These are phyloP conservation scores for Schizothecium vesticola DNA, from an alignment of 495 filamentous ascomycete species.

Conservation along the genomic window DNA sequence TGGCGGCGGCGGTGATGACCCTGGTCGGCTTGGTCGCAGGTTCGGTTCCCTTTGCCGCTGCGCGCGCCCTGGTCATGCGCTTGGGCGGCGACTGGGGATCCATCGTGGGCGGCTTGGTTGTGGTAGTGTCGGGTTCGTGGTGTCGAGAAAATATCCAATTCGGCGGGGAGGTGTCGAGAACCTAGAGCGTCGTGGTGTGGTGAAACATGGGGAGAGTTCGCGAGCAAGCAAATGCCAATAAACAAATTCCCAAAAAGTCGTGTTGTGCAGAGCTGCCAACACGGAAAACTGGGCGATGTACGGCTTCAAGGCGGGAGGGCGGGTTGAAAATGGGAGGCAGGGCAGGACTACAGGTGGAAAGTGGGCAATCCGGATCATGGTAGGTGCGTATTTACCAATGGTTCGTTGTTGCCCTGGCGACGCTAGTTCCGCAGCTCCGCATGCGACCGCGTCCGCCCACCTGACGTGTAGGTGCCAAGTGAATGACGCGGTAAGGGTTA, in stretches of 20 bases:
- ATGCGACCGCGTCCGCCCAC: background rate
- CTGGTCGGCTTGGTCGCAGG: conserved; percentile 31
- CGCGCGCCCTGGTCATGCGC: conserved; percentile 55
- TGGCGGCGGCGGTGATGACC: conserved; percentile 33
- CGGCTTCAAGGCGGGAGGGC: background rate
- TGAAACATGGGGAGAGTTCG: conserved; percentile 13
- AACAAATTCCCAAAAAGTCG: background rate
- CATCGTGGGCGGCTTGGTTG: conserved; percentile 21
- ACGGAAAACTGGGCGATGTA: background rate
- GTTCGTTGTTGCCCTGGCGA: background rate
- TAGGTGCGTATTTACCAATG: no score
- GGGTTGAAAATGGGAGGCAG: background rate
- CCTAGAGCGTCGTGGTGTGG: background rate
- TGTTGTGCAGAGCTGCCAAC: background rate
- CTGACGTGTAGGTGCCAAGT: background rate
- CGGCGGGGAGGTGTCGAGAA: background rate
- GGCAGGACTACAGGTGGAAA: background rate
- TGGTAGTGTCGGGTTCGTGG: background rate
- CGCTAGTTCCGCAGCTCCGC: background rate
- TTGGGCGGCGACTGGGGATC: conserved; percentile 51
- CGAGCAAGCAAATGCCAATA: conserved; percentile 14
- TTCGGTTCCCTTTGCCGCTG: conserved; percentile 43
- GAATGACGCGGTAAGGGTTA: background rate
- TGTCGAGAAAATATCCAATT: background rate
- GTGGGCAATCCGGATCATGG: background rate